Conservation (phyloP, 2,329 filamentous ascomycete species). For the Epichloe coenophiala region DNA sequence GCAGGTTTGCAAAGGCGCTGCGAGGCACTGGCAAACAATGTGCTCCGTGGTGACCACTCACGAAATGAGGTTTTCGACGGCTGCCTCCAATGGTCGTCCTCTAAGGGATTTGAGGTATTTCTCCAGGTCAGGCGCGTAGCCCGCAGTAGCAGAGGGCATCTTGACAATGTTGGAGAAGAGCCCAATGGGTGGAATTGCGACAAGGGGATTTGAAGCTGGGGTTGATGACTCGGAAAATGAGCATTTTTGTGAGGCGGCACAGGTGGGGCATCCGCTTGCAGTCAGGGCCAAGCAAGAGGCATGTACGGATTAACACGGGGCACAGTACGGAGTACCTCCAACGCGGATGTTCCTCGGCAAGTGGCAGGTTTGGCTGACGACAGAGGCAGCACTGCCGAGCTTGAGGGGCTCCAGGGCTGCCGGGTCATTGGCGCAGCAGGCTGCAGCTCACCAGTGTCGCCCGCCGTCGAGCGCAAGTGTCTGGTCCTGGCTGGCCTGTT, state of each 20-base stretch:
- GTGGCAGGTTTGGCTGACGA: not conserved
- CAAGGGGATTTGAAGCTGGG: not conserved
- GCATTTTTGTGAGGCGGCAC: not conserved
- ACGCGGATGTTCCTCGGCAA: too few relatives aligned
- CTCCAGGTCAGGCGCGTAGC: slow-evolving; percentile 55
- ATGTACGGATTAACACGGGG: too few relatives aligned
- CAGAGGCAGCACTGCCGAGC: too few relatives aligned
- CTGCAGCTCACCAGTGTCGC: not conserved
- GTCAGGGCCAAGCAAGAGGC: not conserved
- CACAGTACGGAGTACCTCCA: too few relatives aligned
- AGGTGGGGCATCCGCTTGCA: not conserved
- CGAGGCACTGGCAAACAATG: not conserved
- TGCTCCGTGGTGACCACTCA: slow-evolving; percentile 28
- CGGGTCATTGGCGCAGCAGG: not conserved
- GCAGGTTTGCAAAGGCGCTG: not conserved
- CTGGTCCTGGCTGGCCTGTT: not conserved
- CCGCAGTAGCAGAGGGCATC: slow-evolving; percentile 23
- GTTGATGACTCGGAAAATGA: slow-evolving; percentile 1
- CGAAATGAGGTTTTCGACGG: slow-evolving; percentile 75
- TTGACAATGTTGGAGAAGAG: not conserved
- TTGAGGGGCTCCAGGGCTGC: too few relatives aligned
- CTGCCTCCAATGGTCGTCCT: slow-evolving; percentile 60
- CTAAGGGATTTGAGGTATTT: slow-evolving; percentile 72
- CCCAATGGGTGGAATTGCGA: not conserved
- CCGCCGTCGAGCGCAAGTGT: not conserved